Conservation (phyloP, 345 rosid genomes). For the Aegle marmelos region DNA sequence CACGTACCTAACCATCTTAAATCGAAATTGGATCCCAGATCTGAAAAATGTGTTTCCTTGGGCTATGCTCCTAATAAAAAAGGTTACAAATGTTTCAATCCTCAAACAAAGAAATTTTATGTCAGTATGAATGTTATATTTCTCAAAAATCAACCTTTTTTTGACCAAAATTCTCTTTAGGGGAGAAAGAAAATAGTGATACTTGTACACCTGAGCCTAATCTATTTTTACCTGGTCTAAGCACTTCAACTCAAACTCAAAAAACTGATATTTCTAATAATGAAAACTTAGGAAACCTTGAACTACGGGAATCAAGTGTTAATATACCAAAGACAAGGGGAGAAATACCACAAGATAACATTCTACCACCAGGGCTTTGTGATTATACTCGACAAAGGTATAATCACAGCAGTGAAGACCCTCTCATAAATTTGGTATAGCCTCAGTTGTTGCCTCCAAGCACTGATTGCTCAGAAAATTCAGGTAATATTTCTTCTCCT, state of each 20-base stretch:
- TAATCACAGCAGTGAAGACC: not conserved
- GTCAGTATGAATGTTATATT: not conserved
- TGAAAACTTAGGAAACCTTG: not conserved
- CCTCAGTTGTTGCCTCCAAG: not conserved
- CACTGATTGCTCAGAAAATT: not conserved
- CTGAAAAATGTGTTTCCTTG: no score
- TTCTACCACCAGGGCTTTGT: not conserved
- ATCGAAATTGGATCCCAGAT: not conserved
- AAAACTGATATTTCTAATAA: not conserved
- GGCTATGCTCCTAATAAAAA: no score
- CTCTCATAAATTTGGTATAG: not conserved
- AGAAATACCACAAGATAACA: not conserved
- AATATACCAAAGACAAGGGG: not conserved
- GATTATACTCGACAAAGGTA: not conserved
- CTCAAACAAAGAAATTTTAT: no score
- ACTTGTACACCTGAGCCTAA: not conserved
- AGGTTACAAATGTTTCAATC: no score
- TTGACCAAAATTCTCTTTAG: not conserved
- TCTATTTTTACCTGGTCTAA: not conserved
- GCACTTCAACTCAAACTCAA: not conserved
- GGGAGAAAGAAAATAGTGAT: not conserved
- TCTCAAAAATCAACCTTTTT: not conserved
- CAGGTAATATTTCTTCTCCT: not conserved
- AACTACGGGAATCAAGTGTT: not conserved
- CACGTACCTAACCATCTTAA: not conserved